A percentile compares a stretch with the other conserved stretches of the same genome.
Conservation (phyloP, 176 grass and related monocot species). For the Oryza punctata region DNA sequence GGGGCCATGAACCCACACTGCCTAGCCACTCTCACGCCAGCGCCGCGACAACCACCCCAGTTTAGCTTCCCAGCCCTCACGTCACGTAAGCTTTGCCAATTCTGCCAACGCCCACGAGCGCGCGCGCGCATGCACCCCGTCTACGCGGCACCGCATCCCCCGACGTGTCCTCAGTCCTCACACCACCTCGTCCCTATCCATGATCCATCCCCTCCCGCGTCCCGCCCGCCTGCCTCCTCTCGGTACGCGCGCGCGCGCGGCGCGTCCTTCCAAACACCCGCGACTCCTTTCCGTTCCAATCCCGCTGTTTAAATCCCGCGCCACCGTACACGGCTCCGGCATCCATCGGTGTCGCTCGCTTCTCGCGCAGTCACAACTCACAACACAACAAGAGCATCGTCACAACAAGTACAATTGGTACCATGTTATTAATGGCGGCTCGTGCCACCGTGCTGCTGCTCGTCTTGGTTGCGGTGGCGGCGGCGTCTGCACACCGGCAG, state of each 20-base stretch:
- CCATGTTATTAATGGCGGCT: too few relatives aligned
- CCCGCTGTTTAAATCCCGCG: not conserved
- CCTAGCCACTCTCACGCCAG: too few relatives aligned
- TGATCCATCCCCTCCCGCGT: not conserved
- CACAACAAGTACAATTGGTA: too few relatives aligned
- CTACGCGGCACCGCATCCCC: constrained; percentile 39
- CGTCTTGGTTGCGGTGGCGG: constrained; percentile 28
- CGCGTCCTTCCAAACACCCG: too few relatives aligned
- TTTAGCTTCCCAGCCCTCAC: not conserved
- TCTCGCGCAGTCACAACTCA: too few relatives aligned
- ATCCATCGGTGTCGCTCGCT: not conserved
- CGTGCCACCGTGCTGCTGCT: too few relatives aligned
- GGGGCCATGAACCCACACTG: not conserved
- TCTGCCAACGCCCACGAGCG: too few relatives aligned
- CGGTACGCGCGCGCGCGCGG: not conserved
- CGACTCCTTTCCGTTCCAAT: not conserved
- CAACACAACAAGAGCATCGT: too few relatives aligned
- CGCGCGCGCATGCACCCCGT: not conserved
- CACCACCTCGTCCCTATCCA: not conserved
- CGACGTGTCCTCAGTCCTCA: constrained; percentile 40
- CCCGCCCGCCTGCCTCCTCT: not conserved
- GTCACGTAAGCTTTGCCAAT: not conserved
- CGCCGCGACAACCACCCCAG: not conserved
- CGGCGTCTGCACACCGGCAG: not conserved
- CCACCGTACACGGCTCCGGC: not conserved